Conservation (phyloP, 2,329 filamentous ascomycete species). For the Cyphellophora attinorum region DNA sequence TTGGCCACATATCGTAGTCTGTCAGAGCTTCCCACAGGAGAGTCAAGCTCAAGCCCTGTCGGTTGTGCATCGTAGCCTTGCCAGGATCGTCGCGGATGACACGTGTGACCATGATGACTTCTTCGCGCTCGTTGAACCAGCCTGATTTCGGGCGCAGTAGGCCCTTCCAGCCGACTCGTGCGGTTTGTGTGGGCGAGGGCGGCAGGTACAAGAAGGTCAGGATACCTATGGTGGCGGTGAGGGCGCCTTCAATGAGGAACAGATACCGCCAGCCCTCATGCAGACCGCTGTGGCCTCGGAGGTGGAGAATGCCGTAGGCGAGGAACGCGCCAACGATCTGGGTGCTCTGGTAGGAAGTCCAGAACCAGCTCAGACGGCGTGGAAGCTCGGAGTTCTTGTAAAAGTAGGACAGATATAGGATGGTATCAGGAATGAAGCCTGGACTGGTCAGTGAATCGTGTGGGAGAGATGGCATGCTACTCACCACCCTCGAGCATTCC, state of each 20-base stretch:
- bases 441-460: not conserved
- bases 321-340: constrained; percentile 18
- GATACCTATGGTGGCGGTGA: constrained; percentile 38
- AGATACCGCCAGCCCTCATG: constrained; percentile 34
- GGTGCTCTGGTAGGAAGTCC: constrained; percentile 47
- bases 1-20: constrained; percentile 29
- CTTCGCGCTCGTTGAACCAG: constrained; percentile 54
- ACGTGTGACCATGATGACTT: constrained; percentile 54
- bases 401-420: constrained; percentile 45
- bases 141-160: constrained; percentile 38
- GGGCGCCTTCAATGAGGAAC: constrained; percentile 21
- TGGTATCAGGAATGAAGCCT: constrained; percentile 41
- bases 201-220: constrained; percentile 34
- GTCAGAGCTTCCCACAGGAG: constrained; percentile 24
- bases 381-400: constrained; percentile 65
- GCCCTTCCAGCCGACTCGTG: constrained; percentile 41
- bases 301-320: constrained; percentile 22
- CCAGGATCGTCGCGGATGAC: constrained; percentile 37
- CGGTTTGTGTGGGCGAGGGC: constrained; percentile 32
- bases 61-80: constrained; percentile 27
- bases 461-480: not conserved
- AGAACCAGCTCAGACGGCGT: constrained; percentile 58
- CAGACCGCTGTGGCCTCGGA: constrained; percentile 33
- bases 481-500: constrained; percentile 35
- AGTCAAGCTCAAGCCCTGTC: constrained; percentile 23